These are phyloP conservation scores for Cyberlindnera petersonii DNA, from an alignment of 805 yeast species.

Conservation along the genomic window DNA sequence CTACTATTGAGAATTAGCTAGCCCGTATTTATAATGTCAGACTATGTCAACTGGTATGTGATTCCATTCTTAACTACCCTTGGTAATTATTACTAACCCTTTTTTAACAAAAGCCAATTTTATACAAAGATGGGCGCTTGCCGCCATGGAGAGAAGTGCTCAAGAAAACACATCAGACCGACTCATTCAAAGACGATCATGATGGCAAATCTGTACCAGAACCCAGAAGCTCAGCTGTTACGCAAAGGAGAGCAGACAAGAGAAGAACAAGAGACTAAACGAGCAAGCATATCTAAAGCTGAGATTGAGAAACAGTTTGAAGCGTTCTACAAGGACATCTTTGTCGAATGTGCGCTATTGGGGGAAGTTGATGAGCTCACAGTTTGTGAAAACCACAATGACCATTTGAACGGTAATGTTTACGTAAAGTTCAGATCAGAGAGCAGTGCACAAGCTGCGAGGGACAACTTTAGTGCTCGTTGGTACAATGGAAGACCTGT, in stretches of 20 bases:
- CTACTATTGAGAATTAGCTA: no score
- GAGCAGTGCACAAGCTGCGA: constrained; percentile 57
- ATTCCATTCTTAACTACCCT: not conserved
- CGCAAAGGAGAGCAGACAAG: constrained; percentile 33
- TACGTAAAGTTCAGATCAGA: constrained; percentile 58
- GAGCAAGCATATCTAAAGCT: constrained; percentile 26
- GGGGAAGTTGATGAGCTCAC: constrained; percentile 57
- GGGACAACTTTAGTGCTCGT: constrained; percentile 60
- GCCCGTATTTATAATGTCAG: constrained; percentile 15
- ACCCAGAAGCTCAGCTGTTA: constrained; percentile 42
- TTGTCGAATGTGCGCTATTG: constrained; percentile 49
- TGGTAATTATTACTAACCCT: constrained; percentile 9
- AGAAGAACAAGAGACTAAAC: constrained; percentile 39
- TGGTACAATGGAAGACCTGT: constrained; percentile 84
- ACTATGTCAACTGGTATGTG: constrained; percentile 21
- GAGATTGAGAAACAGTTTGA: constrained; percentile 49
- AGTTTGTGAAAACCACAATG: constrained; percentile 79
- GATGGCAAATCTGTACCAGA: constrained; percentile 59
- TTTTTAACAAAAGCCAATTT: constrained; percentile 47
- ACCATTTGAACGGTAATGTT: constrained; percentile 83
- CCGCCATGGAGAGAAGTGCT: constrained; percentile 86
- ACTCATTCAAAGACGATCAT: constrained; percentile 59
- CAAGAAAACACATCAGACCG: constrained; percentile 69
- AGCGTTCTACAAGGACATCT: constrained; percentile 67
- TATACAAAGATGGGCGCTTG: constrained; percentile 87